phyloP scores from a whole-genome alignment of 306 rosid genomes.

The Prunus padus region DNA sequence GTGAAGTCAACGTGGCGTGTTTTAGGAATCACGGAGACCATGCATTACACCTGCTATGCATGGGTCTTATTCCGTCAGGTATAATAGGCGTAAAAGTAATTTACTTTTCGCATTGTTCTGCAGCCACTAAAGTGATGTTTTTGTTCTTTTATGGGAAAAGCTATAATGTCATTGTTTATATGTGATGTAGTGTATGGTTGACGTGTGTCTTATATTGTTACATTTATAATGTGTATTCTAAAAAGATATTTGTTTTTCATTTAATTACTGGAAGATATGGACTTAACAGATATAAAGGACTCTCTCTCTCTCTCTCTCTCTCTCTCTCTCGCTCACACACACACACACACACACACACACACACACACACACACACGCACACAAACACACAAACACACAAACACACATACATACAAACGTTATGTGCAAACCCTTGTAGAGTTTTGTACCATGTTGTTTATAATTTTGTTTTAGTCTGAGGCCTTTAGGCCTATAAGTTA shows the following conservation, averaged over 20 bases:
- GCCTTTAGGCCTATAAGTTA: not conserved
- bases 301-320: conserved; percentile 3
- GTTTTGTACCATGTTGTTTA: not conserved
- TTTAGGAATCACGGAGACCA: conserved; percentile 94
- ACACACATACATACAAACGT: not conserved
- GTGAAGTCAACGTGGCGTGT: conserved; percentile 97
- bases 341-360: not conserved
- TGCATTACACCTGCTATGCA: conserved; percentile 88
- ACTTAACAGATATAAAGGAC: not conserved
- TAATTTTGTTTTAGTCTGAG: not conserved
- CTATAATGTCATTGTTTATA: not conserved
- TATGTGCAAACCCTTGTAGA: not conserved
- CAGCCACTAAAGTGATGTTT: not conserved
- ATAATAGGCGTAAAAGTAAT: conserved; percentile 17
- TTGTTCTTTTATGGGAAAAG: not conserved
- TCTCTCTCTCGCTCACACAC: not conserved
- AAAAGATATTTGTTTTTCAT: not conserved
- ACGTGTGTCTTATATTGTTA: not conserved
- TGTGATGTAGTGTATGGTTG: not conserved
- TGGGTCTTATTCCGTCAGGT: conserved; percentile 99
- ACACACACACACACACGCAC: not conserved
- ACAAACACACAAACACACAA: not conserved
- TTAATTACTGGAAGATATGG: not conserved
- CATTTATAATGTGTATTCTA: not conserved
- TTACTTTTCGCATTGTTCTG: conserved; percentile 2